Evolutionary conservation across 495 filamentous ascomycete species (phyloP), one percentile per base, ranked within the genome.

Genomic region (Penicillium mononematosum): DNA sequence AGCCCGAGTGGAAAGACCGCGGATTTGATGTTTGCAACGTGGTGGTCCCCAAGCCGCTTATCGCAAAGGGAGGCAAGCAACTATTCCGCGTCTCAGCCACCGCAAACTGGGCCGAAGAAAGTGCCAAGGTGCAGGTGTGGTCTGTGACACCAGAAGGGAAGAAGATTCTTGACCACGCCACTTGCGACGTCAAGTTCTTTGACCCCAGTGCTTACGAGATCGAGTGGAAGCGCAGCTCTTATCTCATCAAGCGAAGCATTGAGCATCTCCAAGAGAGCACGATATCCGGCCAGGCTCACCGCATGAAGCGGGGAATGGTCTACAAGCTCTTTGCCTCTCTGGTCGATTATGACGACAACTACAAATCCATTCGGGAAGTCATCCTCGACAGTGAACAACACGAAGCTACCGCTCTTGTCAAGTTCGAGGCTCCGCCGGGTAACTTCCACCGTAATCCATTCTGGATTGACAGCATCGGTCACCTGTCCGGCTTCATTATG

Each of bases 241-340:
- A 80, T 53, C 62, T 81, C 7, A 77, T 83, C 58, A 70, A 68
- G 55, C 61, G 76, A 62, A 77, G 77, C 44, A 77, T 83, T 45
- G 68, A 78, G 25, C 61, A 71, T 47, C 69, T 84, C 10, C 66
- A 75, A 39, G 74, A 78, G 32, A 80, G 75, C 16, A 81, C 80
- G 44, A 60, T 82, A 72, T 60, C 74, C 65, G 54, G 74, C 5
- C 70, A 79, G 9, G 83, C 84, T 10, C 84, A 84, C 48, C 81
- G 67, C n/a, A 68, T 89, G 63, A 83, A 83, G 52, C 80, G 84
- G 3, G 83, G 84, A n/a, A 81, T 92, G 72, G 85, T 86, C 1
- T 94, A 94, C 74, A 88, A 89, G 65, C 75, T 92, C 12, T 88
- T 93, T 60, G 68, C 75, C n/a, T 75, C 85, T 42, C 72, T 92